Conservation (phyloP, 2,329 filamentous ascomycete genomes). For the Trichoderma afroharzianum region DNA sequence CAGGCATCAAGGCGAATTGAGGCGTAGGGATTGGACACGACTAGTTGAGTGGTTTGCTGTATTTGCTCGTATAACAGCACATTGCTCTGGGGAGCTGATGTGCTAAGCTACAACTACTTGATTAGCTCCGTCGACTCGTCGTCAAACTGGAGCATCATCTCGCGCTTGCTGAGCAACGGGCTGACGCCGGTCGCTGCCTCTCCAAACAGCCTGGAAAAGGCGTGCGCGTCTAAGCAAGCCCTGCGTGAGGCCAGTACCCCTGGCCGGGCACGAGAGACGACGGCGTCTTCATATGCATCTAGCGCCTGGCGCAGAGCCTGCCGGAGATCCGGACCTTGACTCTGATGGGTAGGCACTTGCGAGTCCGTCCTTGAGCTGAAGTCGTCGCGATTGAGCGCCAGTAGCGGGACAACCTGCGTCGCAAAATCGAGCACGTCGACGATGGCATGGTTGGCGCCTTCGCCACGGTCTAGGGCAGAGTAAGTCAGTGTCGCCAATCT, state of each 20-base stretch:
- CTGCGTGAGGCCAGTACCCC: conserved; percentile 49
- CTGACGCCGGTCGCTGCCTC: conserved; percentile 24
- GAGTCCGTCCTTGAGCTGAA: background rate
- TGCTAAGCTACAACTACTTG: background rate
- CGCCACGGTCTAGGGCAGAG: conserved; percentile 46
- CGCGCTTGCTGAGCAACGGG: conserved; percentile 39
- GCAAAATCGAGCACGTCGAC: conserved; percentile 47
- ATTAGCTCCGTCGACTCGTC: conserved; percentile 21
- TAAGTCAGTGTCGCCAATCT: background rate
- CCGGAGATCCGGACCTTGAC: background rate
- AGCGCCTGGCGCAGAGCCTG: conserved; percentile 28
- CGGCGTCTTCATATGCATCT: conserved; percentile 42
- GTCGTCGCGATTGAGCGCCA: conserved; percentile 8
- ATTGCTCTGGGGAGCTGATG: background rate
- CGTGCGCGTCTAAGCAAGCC: conserved; percentile 54
- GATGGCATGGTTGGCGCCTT: conserved; percentile 56
- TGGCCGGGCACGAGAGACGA: conserved; percentile 40
- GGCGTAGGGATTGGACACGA: background rate
- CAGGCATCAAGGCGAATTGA: background rate
- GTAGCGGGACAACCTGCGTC: conserved; percentile 27
- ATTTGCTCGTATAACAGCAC: background rate
- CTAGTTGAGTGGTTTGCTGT: background rate
- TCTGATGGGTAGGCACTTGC: background rate
- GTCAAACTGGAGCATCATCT: conserved; percentile 32
- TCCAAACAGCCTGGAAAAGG: conserved; percentile 40